These are phyloP conservation scores for Aethionema arabicum DNA, from an alignment of 345 rosid species.

Conservation along the genomic window DNA sequence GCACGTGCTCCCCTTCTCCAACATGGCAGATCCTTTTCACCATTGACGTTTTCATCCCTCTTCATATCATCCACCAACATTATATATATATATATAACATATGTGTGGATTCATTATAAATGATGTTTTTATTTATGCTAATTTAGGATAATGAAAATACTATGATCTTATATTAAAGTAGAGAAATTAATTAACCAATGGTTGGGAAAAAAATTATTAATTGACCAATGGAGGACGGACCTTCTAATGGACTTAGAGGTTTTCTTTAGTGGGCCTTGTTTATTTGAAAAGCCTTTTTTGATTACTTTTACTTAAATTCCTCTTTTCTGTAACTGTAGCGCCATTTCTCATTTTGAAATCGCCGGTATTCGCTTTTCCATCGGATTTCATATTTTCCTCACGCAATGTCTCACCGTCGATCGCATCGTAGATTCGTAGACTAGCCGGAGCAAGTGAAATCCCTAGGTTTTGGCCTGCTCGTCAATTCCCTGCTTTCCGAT, in stretches of 20 bases:
- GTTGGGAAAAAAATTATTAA: too few species aligned
- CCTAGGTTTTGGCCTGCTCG: constrained; percentile 49
- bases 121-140: too few species aligned
- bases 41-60: constrained; percentile 14
- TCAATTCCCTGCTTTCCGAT: constrained; percentile 66
- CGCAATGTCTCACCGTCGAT: constrained; percentile 84
- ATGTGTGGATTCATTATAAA: too few species aligned
- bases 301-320: constrained; percentile 13
- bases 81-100: too few species aligned
- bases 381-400: constrained; percentile 12
- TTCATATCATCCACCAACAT: too few species aligned
- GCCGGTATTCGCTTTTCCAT: constrained; percentile 12
- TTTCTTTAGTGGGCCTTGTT: background rate
- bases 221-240: too few species aligned
- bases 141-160: too few species aligned
- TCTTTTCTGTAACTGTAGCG: constrained; percentile 23
- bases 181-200: too few species aligned
- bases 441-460: constrained; percentile 69
- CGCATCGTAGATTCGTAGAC: constrained; percentile 84
- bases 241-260: background rate
- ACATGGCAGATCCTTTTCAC: constrained; percentile 59
- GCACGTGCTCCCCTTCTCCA: constrained; percentile 99
- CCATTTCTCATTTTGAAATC: constrained; percentile 16
- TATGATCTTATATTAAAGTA: too few species aligned
- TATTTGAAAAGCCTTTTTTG: background rate